These are phyloP conservation scores for Quercus bicolor DNA, from an alignment of 306 rosid genomes.

Conservation along the genomic window DNA sequence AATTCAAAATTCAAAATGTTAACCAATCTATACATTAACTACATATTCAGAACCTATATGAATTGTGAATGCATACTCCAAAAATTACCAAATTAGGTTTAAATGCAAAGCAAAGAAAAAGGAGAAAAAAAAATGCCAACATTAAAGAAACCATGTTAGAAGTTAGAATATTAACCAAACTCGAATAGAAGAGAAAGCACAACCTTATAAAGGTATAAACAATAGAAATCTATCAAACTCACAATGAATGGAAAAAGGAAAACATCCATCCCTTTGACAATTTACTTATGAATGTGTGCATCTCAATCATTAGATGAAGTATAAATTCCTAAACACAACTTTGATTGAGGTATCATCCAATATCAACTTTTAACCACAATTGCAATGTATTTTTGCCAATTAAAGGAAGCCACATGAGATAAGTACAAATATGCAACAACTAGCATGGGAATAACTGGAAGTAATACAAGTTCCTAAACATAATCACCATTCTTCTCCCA, in stretches of 20 bases:
- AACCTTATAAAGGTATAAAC: not conserved
- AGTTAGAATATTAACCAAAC: not conserved
- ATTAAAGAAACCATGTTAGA: not conserved
- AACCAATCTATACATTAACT: not conserved
- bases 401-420: not conserved
- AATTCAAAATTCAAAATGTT: constrained; percentile 4
- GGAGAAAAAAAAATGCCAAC: not conserved
- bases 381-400: not conserved
- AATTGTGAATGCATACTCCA: not conserved
- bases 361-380: not conserved
- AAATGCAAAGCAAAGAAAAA: not conserved
- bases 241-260: not conserved
- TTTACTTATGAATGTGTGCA: not conserved
- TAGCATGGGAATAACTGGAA: not conserved
- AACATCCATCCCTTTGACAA: not conserved
- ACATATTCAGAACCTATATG: constrained; percentile 9
- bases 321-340: not conserved
- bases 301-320: not conserved
- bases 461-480: not conserved
- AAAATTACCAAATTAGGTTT: not conserved
- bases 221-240: not conserved
- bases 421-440: not conserved
- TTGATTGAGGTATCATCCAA: not conserved
- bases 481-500: not conserved
- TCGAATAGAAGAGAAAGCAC: not conserved